Percentiles rank a stretch among this genome's conserved stretches.
These are phyloP conservation scores for Fusarium anthophilum DNA, from an alignment of 2,329 filamentous ascomycete species.

Conservation along the genomic window DNA sequence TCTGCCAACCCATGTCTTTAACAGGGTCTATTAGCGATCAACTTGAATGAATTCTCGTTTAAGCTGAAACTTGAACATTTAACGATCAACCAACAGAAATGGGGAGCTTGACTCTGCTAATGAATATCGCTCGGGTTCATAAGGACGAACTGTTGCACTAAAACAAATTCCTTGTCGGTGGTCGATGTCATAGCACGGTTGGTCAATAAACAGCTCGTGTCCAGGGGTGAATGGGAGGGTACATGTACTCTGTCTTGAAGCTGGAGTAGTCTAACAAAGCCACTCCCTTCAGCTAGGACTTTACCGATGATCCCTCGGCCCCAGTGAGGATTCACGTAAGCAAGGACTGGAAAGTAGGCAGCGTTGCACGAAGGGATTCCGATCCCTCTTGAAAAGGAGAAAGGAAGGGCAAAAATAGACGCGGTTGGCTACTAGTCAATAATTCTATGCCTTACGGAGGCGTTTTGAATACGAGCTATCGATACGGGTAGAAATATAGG, in stretches of 20 bases:
- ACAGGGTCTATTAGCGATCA: background rate
- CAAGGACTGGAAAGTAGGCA: background rate
- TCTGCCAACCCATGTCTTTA: background rate
- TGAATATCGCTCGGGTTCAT: constrained; percentile 25
- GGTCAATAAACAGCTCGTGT: background rate
- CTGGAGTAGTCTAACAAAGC: background rate
- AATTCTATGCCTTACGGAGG: background rate
- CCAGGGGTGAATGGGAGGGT: background rate
- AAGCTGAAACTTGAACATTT: constrained; percentile 13
- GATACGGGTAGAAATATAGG: constrained; percentile 16
- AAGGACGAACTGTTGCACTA: background rate
- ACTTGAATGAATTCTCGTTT: constrained; percentile 14
- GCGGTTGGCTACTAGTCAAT: background rate
- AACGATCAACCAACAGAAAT: background rate
- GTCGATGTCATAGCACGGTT: background rate
- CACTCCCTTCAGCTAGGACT: constrained; percentile 18
- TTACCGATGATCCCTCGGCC: background rate
- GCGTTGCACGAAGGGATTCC: background rate
- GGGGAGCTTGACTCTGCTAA: background rate
- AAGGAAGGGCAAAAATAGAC: background rate
- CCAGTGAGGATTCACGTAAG: background rate
- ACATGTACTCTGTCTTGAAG: background rate
- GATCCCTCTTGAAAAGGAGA: background rate
- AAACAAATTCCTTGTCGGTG: background rate
- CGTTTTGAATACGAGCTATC: constrained; percentile 21